Percentiles rank a stretch among this genome's conserved stretches.
These are phyloP conservation scores for Xylariaceae sp. DNA, from an alignment of 2,329 filamentous ascomycete genomes.

Conservation along the genomic window DNA sequence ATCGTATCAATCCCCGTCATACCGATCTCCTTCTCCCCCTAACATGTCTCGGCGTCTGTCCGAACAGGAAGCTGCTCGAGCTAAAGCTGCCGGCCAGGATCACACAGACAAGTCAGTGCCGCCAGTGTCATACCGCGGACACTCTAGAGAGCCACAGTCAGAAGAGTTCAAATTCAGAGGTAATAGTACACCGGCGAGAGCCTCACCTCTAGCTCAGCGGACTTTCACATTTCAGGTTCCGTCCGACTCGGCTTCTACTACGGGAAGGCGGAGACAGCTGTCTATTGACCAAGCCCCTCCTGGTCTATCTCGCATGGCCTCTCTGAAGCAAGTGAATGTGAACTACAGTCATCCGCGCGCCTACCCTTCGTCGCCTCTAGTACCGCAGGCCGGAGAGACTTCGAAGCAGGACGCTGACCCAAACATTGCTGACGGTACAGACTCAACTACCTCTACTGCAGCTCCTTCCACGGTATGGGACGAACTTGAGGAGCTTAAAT, in stretches of 20 bases:
- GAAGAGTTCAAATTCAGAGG: constrained; percentile 36
- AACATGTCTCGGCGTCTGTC: constrained; percentile 49
- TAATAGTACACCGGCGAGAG: constrained; percentile 35
- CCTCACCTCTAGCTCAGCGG: constrained; percentile 46
- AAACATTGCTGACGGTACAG: constrained; percentile 60
- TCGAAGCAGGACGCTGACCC: constrained; percentile 37
- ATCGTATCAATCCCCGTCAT: constrained; percentile 24
- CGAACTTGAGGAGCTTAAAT: constrained; percentile 92
- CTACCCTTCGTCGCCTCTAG: constrained; percentile 58
- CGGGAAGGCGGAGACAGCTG: constrained; percentile 38
- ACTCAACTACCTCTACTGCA: constrained; percentile 82
- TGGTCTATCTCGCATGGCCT: constrained; percentile 39
- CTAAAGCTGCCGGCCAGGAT: constrained; percentile 39
- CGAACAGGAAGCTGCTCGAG: constrained; percentile 46
- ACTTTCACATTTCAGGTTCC: constrained; percentile 45
- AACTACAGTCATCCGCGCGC: constrained; percentile 39
- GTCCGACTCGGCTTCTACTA: constrained; percentile 24
- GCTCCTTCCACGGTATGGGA: constrained; percentile 96
- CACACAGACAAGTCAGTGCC: constrained; percentile 38
- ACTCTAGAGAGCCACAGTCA: constrained; percentile 40
- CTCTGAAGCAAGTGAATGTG: constrained; percentile 39
- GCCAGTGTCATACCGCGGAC: constrained; percentile 41
- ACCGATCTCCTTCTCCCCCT: constrained; percentile 47
- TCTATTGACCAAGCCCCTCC: constrained; percentile 44
- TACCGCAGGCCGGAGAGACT: constrained; percentile 40